These are phyloP conservation scores for Mucor ambiguus DNA, from an alignment of 371 early-diverging fungal genomes.

Conservation along the genomic window DNA sequence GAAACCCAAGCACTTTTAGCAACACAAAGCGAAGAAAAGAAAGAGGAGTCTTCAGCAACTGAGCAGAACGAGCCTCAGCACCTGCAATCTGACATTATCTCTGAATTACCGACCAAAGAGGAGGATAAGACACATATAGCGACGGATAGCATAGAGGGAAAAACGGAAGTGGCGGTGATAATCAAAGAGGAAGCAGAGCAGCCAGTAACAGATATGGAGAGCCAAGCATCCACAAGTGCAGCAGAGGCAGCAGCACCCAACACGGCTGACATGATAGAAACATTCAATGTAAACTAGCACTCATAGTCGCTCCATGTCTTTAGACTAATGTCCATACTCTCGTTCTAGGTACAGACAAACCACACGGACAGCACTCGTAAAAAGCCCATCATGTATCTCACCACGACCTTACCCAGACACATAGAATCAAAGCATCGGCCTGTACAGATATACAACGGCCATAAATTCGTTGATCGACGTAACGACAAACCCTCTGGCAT, in stretches of 20 bases:
- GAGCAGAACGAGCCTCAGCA: neutral
- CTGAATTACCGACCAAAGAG: neutral
- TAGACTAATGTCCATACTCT: neutral
- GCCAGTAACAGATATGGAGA: neutral
- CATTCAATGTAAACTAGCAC: neutral
- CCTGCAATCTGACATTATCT: neutral
- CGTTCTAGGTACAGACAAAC: neutral
- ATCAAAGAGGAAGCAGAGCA: neutral
- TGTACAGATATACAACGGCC: conserved; percentile 47
- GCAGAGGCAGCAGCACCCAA: neutral
- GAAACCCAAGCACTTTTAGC: neutral
- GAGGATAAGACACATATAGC: neutral
- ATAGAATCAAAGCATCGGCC: conserved; percentile 39
- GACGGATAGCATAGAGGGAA: neutral
- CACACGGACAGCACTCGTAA: neutral
- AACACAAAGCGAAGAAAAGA: neutral
- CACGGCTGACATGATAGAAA: neutral
- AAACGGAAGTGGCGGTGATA: neutral
- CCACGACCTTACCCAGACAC: conserved; percentile 32
- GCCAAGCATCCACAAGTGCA: neutral
- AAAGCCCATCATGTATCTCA: conserved; percentile 14
- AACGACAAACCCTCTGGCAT: conserved; percentile 40
- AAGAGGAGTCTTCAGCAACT: neutral
- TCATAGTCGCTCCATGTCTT: too few relatives aligned
- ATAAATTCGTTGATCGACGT: conserved; percentile 36